Conservation (phyloP, 2,329 filamentous ascomycete genomes). For the Cyphellophora attinorum region DNA sequence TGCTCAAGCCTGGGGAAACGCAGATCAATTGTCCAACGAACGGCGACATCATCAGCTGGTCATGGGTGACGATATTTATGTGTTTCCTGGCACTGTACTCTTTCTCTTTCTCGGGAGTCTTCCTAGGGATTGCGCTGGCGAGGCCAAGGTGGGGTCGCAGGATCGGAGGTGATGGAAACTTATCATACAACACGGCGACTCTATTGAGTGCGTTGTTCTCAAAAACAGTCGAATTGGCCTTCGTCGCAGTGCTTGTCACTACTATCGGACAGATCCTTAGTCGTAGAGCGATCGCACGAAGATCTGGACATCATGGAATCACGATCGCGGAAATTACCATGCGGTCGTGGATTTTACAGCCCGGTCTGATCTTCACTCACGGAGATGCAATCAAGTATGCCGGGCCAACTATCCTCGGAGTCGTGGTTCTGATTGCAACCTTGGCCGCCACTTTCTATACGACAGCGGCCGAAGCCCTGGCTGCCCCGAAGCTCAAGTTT, state of each 20-base stretch:
- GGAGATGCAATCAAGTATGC: conserved; percentile 57
- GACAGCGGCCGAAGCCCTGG: conserved; percentile 64
- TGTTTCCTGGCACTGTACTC: conserved; percentile 28
- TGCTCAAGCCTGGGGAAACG: background rate
- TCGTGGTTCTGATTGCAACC: conserved; percentile 54
- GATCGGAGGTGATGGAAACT: conserved; percentile 42
- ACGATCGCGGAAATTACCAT: conserved; percentile 70
- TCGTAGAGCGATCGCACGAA: conserved; percentile 54
- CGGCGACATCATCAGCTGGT: conserved; percentile 1
- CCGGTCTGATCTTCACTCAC: conserved; percentile 63
- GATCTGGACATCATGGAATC: conserved; percentile 47
- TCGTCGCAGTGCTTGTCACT: conserved; percentile 66
- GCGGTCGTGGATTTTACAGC: conserved; percentile 65
- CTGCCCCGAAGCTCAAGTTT: conserved; percentile 60
- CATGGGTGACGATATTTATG: conserved; percentile 25
- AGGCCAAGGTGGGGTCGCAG: conserved; percentile 53
- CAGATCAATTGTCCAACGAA: conserved; percentile 1
- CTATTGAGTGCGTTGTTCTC: conserved; percentile 60
- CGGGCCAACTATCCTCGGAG: conserved; percentile 53
- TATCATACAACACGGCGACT: conserved; percentile 56
- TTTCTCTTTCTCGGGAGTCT: conserved; percentile 38
- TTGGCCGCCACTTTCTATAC: conserved; percentile 64
- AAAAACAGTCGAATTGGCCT: conserved; percentile 68
- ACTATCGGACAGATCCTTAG: conserved; percentile 67
- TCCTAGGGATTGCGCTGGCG: conserved; percentile 51